A percentile compares a stretch with the other conserved stretches of the same genome.
phyloP scores from a whole-genome alignment of 306 rosid species.

The Gastrolobium villosum region DNA sequence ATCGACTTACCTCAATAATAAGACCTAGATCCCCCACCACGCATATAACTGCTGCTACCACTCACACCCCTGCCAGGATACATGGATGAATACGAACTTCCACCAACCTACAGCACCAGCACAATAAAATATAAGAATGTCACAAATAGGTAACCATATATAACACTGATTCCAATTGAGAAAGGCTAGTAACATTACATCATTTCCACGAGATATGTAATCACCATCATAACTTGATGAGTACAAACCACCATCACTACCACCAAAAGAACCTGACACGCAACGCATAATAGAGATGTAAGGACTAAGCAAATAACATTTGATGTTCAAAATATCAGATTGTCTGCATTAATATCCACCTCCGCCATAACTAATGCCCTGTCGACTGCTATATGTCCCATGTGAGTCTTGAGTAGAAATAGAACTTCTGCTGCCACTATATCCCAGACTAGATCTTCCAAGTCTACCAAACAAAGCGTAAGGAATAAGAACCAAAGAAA shows the following conservation, averaged over 20 bases:
- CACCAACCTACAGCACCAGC: constrained; percentile 70
- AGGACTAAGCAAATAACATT: constrained; percentile 21
- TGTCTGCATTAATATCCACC: constrained; percentile 55
- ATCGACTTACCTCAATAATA: constrained; percentile 83
- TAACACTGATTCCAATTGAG: constrained; percentile 23
- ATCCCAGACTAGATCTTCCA: constrained; percentile 80
- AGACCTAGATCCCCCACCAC: constrained; percentile 82
- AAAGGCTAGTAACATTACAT: constrained; percentile 65
- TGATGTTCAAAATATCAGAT: constrained; percentile 25
- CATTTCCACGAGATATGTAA: constrained; percentile 79
- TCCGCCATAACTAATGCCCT: constrained; percentile 67
- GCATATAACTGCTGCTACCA: constrained; percentile 84
- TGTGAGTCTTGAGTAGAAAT: constrained; percentile 74
- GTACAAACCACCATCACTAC: constrained; percentile 80
- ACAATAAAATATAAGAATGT: constrained; percentile 22
- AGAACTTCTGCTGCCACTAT: constrained; percentile 77
- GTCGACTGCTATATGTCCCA: constrained; percentile 80
- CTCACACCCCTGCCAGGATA: constrained; percentile 79
- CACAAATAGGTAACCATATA: constrained; percentile 16
- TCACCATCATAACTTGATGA: constrained; percentile 90
- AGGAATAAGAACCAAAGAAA: constrained; percentile 28
- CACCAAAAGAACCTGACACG: constrained; percentile 75
- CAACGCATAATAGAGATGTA: constrained; percentile 27
- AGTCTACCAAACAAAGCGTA: constrained; percentile 58
- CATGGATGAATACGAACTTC: constrained; percentile 80